phyloP scores from a whole-genome alignment of 1,284 basidiomycete species.

The Leccinum subfulvum region DNA sequence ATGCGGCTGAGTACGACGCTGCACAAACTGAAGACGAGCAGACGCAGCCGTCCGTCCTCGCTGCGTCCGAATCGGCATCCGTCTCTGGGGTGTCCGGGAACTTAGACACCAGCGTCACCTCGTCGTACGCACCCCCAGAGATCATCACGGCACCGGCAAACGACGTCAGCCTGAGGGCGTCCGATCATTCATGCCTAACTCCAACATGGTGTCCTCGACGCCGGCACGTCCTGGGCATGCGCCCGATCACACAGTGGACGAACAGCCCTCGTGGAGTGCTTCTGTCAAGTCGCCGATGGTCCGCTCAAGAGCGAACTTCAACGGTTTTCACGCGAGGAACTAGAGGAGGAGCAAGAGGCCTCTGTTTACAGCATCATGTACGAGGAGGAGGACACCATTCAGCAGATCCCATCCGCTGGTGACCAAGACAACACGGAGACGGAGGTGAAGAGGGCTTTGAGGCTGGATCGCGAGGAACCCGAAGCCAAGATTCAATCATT shows the following conservation, averaged over 20 bases:
- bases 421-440: slow-evolving; percentile 51
- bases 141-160: background rate
- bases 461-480: slow-evolving; percentile 49
- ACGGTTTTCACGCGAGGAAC: slow-evolving; percentile 46
- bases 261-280: slow-evolving; percentile 60
- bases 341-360: slow-evolving; percentile 9
- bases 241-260: slow-evolving; percentile 42
- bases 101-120: background rate
- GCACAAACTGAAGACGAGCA: slow-evolving; percentile 43
- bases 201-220: slow-evolving; percentile 71
- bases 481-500: slow-evolving; percentile 45
- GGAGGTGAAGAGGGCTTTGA: slow-evolving; percentile 39
- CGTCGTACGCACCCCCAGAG: background rate
- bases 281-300: slow-evolving; percentile 77
- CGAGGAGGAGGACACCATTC: slow-evolving; percentile 34
- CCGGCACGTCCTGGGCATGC: slow-evolving; percentile 50
- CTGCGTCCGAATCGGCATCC: slow-evolving; percentile 14
- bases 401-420: slow-evolving; percentile 30
- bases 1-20: slow-evolving; percentile 58
- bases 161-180: slow-evolving; percentile 45
- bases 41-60: slow-evolving; percentile 34
- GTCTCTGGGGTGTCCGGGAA: slow-evolving; percentile 5
- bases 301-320: slow-evolving; percentile 66
- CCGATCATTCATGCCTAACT: slow-evolving; percentile 69
- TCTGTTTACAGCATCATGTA: slow-evolving; percentile 29